Evolutionary conservation across 805 yeast species (phyloP).

Genomic region (Pichia californica): DNA sequence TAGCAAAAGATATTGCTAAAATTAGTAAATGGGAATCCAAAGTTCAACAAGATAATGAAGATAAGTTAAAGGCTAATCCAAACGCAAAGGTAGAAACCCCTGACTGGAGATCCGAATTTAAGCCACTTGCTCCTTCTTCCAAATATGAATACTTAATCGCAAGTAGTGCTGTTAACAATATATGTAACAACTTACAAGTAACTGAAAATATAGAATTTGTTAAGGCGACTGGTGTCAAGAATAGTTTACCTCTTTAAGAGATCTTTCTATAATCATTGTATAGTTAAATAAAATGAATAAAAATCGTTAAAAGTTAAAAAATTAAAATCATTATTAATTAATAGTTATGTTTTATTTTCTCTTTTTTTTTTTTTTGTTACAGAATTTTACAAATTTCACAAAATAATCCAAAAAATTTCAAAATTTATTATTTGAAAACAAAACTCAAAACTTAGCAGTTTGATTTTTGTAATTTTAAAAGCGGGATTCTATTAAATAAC

Average conservation of each 20-base stretch:
- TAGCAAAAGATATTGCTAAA: slow-evolving; percentile 62
- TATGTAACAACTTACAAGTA: slow-evolving; percentile 66
- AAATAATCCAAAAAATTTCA: too few relatives aligned
- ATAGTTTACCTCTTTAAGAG: slow-evolving; percentile 1
- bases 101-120: slow-evolving; percentile 55
- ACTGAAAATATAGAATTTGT: slow-evolving; percentile 60
- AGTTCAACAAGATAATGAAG: slow-evolving; percentile 58
- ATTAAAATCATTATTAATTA: too few relatives aligned
- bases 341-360: too few relatives aligned
- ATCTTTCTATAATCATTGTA: too few relatives aligned
- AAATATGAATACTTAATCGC: slow-evolving; percentile 65
- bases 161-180: slow-evolving; percentile 61
- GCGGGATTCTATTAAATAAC: too few relatives aligned
- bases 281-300: background rate
- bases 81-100: slow-evolving; percentile 41
- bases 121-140: slow-evolving; percentile 68
- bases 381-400: too few relatives aligned
- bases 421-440: too few relatives aligned
- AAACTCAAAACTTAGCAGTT: too few relatives aligned
- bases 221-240: slow-evolving; percentile 45
- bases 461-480: too few relatives aligned
- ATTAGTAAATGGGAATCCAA: slow-evolving; percentile 70
- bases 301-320: too few relatives aligned
- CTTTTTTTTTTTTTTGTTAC: too few relatives aligned
- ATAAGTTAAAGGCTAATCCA: slow-evolving; percentile 52